Conservation (phyloP, 306 rosid genomes). For the Gynostemma pentaphyllum region DNA sequence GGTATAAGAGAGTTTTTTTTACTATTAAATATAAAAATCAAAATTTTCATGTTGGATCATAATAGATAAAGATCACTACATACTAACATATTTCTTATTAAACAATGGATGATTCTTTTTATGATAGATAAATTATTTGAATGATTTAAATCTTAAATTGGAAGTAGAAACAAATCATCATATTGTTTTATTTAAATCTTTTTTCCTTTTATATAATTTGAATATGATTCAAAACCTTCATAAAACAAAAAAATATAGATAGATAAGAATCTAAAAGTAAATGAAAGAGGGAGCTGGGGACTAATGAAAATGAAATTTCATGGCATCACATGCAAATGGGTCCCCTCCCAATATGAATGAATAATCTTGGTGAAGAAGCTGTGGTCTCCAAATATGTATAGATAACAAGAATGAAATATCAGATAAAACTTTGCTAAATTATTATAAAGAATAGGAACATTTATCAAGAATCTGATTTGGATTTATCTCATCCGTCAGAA, state of each 20-base stretch:
- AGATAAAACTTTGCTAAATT: neutral
- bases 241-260: neutral
- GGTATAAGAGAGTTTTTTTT: too few relatives aligned
- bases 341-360: neutral
- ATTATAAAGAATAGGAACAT: neutral
- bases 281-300: neutral
- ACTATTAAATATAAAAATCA: too few relatives aligned
- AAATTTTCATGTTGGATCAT: too few relatives aligned
- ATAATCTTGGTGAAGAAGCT: neutral
- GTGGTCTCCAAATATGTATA: neutral
- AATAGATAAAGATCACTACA: too few relatives aligned
- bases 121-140: too few relatives aligned
- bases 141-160: too few relatives aligned
- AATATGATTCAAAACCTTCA: too few relatives aligned
- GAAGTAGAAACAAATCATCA: too few relatives aligned
- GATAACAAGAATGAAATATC: neutral
- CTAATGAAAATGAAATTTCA: neutral
- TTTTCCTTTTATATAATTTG: too few relatives aligned
- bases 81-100: too few relatives aligned
- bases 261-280: neutral
- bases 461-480: neutral
- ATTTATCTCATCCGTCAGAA: neutral
- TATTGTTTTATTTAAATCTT: too few relatives aligned
- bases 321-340: slow-evolving; percentile 6
- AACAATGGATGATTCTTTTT: too few relatives aligned